Conservation (phyloP, 441 rosid species). For the Eutrema salsugineum region DNA sequence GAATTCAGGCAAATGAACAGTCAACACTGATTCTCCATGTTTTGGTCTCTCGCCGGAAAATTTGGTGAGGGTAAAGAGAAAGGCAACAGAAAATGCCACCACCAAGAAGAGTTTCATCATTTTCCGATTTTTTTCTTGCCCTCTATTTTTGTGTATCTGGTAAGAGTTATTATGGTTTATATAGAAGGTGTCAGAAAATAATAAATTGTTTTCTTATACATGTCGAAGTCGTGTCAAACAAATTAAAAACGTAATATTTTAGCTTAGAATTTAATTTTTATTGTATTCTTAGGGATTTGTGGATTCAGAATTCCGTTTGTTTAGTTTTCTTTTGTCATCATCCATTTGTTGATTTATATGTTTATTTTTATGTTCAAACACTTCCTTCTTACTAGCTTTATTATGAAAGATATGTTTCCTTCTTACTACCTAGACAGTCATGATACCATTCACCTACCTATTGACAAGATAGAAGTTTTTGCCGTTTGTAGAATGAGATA, state of each 20-base stretch:
- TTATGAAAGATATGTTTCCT: constrained; percentile 1
- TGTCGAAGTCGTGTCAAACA: constrained; percentile 24
- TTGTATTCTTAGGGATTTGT: constrained; percentile 8
- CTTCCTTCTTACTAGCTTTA: constrained; percentile 1
- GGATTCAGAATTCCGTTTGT: neutral
- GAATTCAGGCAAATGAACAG: constrained; percentile 4
- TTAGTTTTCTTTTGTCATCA: neutral
- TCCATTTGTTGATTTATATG: neutral
- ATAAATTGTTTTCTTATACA: constrained; percentile 1
- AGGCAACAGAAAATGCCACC: neutral
- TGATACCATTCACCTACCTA: neutral
- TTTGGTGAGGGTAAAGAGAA: neutral
- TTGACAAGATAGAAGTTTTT: neutral
- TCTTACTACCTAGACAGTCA: neutral
- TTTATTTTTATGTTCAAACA: neutral
- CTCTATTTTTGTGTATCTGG: neutral
- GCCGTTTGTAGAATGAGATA: neutral
- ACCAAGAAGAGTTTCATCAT: constrained; percentile 12
- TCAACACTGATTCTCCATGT: constrained; percentile 21
- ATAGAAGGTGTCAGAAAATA: constrained; percentile 18
- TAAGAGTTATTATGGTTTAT: constrained; percentile 14
- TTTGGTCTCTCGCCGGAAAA: neutral
- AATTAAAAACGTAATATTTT: neutral
- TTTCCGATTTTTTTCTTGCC: neutral
- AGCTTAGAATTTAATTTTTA: neutral